These are phyloP conservation scores for Syzygium jambos DNA, from an alignment of 345 rosid species.

Conservation along the genomic window DNA sequence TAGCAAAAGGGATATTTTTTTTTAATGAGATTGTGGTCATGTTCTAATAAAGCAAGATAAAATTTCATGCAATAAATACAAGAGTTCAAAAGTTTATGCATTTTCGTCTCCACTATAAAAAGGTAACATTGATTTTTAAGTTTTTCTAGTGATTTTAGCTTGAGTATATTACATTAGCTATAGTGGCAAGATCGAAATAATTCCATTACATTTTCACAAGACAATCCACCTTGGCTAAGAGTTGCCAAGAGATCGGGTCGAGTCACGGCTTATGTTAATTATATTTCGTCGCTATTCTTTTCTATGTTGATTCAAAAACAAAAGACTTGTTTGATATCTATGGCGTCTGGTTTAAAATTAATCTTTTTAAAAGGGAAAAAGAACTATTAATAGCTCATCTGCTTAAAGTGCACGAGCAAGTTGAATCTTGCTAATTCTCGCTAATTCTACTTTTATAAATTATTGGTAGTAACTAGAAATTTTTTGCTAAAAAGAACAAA, in stretches of 20 bases:
- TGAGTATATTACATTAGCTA: not conserved
- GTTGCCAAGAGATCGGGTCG: not conserved
- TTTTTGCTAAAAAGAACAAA: not conserved
- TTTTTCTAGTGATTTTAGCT: not conserved
- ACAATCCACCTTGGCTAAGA: not conserved
- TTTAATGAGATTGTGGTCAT: not conserved
- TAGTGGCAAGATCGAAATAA: fast-evolving
- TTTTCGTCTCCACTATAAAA: not conserved
- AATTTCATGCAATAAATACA: not conserved
- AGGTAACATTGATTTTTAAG: not conserved
- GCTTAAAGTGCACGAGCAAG: not conserved
- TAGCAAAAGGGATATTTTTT: too few species aligned
- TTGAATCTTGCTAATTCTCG: not conserved
- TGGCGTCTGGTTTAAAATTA: not conserved
- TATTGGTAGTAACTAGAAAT: not conserved
- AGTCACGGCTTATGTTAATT: not conserved
- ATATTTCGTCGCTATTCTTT: not conserved
- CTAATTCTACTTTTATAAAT: not conserved
- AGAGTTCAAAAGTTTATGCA: not conserved
- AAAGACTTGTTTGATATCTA: not conserved
- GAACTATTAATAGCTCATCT: not conserved
- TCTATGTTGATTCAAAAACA: not conserved
- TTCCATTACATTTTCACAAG: not conserved
- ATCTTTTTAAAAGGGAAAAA: not conserved
- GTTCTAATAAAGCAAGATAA: too few species aligned